Percentiles rank a stretch among this genome's conserved stretches.
Evolutionary conservation across 2,329 filamentous ascomycete species (phyloP).

Genomic region (Fusarium odoratissimum): DNA sequence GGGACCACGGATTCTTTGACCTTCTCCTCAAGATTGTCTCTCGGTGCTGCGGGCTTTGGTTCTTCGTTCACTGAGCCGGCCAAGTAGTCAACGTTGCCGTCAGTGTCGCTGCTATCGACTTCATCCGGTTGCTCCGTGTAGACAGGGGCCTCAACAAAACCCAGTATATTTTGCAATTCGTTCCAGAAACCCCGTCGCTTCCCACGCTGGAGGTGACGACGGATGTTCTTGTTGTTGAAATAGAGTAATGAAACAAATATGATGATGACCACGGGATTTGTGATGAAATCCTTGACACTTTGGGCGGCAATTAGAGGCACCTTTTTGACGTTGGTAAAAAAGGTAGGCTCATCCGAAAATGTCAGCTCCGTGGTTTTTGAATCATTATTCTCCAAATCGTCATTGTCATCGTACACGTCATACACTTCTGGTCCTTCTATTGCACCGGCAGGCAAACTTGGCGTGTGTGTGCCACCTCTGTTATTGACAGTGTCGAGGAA

Average conservation of each 20-base stretch:
- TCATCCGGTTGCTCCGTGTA: slow-evolving; percentile 23
- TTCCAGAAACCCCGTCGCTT: slow-evolving; percentile 46
- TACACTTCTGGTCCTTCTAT: slow-evolving; percentile 35
- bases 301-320: slow-evolving; percentile 63
- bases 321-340: slow-evolving; percentile 63
- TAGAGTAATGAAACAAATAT: slow-evolving; percentile 57
- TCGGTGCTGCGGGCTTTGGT: not conserved
- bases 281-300: slow-evolving; percentile 65
- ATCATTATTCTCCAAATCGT: slow-evolving; percentile 48
- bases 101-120: slow-evolving; percentile 29
- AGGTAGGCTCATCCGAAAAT: slow-evolving; percentile 52
- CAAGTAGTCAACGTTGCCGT: slow-evolving; percentile 10
- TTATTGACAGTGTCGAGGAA: slow-evolving; percentile 60
- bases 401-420: slow-evolving; percentile 28
- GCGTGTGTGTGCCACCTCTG: slow-evolving; percentile 50
- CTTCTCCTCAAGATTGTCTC: slow-evolving; percentile 8
- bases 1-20: slow-evolving; percentile 5
- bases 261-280: slow-evolving; percentile 64
- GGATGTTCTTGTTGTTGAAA: slow-evolving; percentile 59
- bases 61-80: not conserved
- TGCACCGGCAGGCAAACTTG: slow-evolving; percentile 52
- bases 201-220: slow-evolving; percentile 53
- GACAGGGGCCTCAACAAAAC: not conserved
- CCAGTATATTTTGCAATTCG: slow-evolving; percentile 37
- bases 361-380: slow-evolving; percentile 46